Evolutionary conservation across 306 rosid species (phyloP), one percentile per base, ranked within the genome.

Genomic region (Neltuma alba): DNA sequence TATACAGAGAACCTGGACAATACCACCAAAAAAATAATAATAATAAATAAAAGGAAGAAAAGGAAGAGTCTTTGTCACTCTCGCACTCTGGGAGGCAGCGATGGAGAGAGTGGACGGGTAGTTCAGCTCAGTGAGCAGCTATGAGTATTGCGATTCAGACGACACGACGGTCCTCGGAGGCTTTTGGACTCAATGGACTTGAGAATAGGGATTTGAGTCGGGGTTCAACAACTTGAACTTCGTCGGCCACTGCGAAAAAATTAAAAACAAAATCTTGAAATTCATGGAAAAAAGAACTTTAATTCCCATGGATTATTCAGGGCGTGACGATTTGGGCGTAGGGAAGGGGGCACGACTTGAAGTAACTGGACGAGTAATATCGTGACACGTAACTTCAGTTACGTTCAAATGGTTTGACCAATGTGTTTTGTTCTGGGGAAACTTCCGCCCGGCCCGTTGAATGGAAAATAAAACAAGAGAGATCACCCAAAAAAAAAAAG

Each of bases 1-100:
- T 16, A 61, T 11, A 37, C 52, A 21, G 52, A 31, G 78, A 52
- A n/a, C 70, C 69, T 65, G 48, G 31, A 37, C 31, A 37, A 66
- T 31, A n/a, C 18, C 99, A 41, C 42, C 52, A 4, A 3, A 54
- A 23, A 54, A 54, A 31, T 16, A 48, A n/a, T n/a, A n/a, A n/a
- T n/a, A n/a, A 34, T 16, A 34, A 14, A 74, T 5, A 55, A 36
- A 36, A 23, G 30, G 21, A 48, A 20, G 75, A 66, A 25, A 41
- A 68, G 54, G 55, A 67, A 23, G 52, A 23, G 20, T 66, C 48
- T 38, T 38, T 67, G 33, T 38, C 30, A 18, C 44, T 64, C 70
- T 31, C 44, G 18, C 45, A 9, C 47, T 37, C 47, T 66, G 48
- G 13, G 71, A 37, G 48, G 48, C 9, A 20, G 41, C 25, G 69